Evolutionary conservation across 176 grass and related monocot species (phyloP), one percentile per base, ranked within the genome.

Genomic region (Poa pratensis): DNA sequence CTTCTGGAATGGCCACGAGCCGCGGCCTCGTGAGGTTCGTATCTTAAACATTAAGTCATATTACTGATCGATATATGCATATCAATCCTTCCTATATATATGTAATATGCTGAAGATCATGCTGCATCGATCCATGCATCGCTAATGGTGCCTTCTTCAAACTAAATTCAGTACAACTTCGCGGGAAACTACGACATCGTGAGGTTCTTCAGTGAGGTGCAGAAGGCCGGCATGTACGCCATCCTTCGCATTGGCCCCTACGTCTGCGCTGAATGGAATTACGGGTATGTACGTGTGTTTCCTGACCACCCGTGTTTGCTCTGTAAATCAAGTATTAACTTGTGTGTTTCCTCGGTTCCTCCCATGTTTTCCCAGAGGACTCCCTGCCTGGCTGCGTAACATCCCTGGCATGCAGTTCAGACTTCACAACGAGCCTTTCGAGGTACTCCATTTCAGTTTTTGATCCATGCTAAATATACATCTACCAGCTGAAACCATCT

Each of bases 191-290:
- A 88, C 6, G 86, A 94, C 11, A 11, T 94, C 2, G 20, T 90
- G 5, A 90, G 88, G 40, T 94, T 94, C 45, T 82, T 94, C 71
- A 88, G 80, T 52, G 88, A 94, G 69, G 85, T 94, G 5, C 78
- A 94, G 27, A 83, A 88, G 14, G 91, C 91, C 2, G 91, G 91
- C 32, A 80, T 93, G 64, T 83, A 96, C 18, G 91, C 78, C 27
- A 81, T 94, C 45, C 90, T 94, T 43, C 92, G 94, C 46, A 90
- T 97, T 0, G 94, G 94, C 2, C 94, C 94, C 3, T 97, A 90
- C 73, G 69, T 90, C 85, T 93, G 92, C 43, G 94, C 63, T 0
- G 94, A 94, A 80, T 97, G 94, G 94, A 92, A 86, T 51, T 92
- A 90, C 9, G 94, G 92, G 90, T 95, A 85, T 7, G 42, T 34